These are phyloP conservation scores for Lolium perenne DNA, from an alignment of 176 grass and related monocot genomes.

Conservation along the genomic window DNA sequence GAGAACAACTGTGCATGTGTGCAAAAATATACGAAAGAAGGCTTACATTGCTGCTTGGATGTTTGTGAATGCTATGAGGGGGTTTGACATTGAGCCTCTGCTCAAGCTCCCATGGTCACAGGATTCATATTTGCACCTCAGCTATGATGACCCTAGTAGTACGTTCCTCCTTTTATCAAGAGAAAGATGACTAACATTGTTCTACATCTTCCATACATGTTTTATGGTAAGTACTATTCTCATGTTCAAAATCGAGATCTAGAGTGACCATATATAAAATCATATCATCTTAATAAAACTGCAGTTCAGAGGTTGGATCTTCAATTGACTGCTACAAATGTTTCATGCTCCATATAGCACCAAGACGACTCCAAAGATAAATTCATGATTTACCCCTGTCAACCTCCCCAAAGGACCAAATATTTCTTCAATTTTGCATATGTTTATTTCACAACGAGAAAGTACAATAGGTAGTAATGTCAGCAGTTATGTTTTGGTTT, in stretches of 20 bases:
- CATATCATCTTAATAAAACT: no score
- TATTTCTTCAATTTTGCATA: not conserved
- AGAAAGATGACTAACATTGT: slow-evolving; percentile 28
- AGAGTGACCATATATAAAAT: slow-evolving; percentile 12
- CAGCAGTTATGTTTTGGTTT: not conserved
- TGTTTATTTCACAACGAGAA: not conserved
- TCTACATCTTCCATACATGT: slow-evolving; percentile 26
- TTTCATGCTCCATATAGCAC: not conserved
- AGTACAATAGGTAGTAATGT: not conserved
- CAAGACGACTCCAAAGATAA: not conserved
- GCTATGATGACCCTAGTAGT: not conserved
- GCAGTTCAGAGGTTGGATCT: no score
- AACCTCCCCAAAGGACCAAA: not conserved
- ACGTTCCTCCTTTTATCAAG: slow-evolving; percentile 13
- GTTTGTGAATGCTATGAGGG: not conserved
- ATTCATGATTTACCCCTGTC: slow-evolving; percentile 9
- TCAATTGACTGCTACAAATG: not conserved
- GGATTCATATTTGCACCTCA: slow-evolving; percentile 10
- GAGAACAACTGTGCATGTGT: not conserved
- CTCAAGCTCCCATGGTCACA: not conserved
- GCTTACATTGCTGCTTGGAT: slow-evolving; percentile 20
- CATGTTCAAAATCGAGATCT: not conserved
- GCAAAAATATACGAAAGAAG: not conserved
- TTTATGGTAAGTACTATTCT: not conserved
- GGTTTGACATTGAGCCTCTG: not conserved